Conservation (phyloP, 169 alveolate species). For the Plasmodium yoelii region DNA sequence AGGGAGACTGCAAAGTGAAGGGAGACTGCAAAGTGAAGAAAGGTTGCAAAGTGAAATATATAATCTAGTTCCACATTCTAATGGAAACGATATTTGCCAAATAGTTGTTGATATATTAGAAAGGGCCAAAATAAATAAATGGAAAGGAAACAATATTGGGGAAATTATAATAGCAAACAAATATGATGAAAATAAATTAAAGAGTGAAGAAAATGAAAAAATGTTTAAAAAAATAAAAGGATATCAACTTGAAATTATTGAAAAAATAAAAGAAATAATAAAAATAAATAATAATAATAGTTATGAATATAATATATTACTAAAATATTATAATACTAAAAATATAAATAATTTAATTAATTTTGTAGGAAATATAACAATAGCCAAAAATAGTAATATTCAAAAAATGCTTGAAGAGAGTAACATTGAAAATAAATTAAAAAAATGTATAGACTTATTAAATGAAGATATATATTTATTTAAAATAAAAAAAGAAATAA, state of each 20-base stretch:
- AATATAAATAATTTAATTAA: constrained; percentile 38
- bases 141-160: constrained; percentile 20
- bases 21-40: too few species aligned
- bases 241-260: constrained; percentile 48
- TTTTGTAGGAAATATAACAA: constrained; percentile 50
- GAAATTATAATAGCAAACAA: constrained; percentile 10
- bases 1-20: too few species aligned
- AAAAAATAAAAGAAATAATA: constrained; percentile 59
- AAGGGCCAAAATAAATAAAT: constrained; percentile 42
- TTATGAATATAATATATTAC: constrained; percentile 40
- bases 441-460: constrained; percentile 73
- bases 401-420: constrained; percentile 76
- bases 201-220: not conserved
- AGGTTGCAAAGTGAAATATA: too few species aligned
- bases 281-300: constrained; percentile 14
- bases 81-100: not conserved
- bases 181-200: not conserved
- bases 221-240: constrained; percentile 20
- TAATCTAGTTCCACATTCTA: too few species aligned
- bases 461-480: constrained; percentile 81
- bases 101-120: constrained; percentile 21
- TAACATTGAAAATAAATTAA: constrained; percentile 75
- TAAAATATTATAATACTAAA: constrained; percentile 54
- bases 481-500: constrained; percentile 80
- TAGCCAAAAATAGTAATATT: constrained; percentile 46